A percentile compares a stretch with the other conserved stretches of the same genome.
Evolutionary conservation across 805 yeast genomes (phyloP).

Genomic region (Ogataea nonfermentans): DNA sequence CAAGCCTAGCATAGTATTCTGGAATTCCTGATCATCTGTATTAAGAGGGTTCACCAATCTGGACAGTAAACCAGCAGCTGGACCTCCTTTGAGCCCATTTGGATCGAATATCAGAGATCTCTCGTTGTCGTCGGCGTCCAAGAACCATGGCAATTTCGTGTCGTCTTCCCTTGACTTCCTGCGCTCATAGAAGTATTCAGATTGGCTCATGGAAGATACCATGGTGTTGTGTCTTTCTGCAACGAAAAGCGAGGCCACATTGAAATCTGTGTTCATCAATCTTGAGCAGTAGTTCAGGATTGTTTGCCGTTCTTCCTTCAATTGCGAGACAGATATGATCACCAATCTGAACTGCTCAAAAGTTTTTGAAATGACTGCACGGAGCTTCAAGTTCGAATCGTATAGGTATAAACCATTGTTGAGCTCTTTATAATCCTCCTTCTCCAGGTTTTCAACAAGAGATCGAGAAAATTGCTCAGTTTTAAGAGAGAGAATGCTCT

Average conservation of each 20-base stretch:
- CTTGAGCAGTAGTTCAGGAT: slow-evolving; percentile 72
- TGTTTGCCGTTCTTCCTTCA: slow-evolving; percentile 69
- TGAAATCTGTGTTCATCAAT: slow-evolving; percentile 71
- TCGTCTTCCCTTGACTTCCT: slow-evolving; percentile 36
- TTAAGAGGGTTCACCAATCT: slow-evolving; percentile 75
- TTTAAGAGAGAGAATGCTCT: slow-evolving; percentile 38
- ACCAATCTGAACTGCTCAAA: slow-evolving; percentile 37
- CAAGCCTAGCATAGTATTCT: slow-evolving; percentile 67
- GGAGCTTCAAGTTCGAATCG: slow-evolving; percentile 33
- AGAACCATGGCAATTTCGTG: slow-evolving; percentile 64
- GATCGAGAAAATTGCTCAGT: slow-evolving; percentile 50
- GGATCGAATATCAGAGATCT: slow-evolving; percentile 52
- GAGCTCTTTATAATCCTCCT: slow-evolving; percentile 30
- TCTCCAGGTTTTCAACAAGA: slow-evolving; percentile 45
- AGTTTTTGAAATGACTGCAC: slow-evolving; percentile 39
- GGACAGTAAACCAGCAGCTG: slow-evolving; percentile 72
- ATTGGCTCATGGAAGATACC: slow-evolving; percentile 28
- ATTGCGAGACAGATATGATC: slow-evolving; percentile 46
- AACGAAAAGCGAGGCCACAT: slow-evolving; percentile 51
- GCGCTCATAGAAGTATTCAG: slow-evolving; percentile 35
- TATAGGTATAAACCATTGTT: slow-evolving; percentile 36
- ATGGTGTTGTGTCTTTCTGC: slow-evolving; percentile 42
- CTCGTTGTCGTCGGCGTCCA: slow-evolving; percentile 63
- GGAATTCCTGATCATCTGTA: slow-evolving; percentile 57
- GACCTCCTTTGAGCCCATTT: slow-evolving; percentile 82